Evolutionary conservation across 2,329 filamentous ascomycete species (phyloP).

Genomic region (Arthrinium puccinioides): DNA sequence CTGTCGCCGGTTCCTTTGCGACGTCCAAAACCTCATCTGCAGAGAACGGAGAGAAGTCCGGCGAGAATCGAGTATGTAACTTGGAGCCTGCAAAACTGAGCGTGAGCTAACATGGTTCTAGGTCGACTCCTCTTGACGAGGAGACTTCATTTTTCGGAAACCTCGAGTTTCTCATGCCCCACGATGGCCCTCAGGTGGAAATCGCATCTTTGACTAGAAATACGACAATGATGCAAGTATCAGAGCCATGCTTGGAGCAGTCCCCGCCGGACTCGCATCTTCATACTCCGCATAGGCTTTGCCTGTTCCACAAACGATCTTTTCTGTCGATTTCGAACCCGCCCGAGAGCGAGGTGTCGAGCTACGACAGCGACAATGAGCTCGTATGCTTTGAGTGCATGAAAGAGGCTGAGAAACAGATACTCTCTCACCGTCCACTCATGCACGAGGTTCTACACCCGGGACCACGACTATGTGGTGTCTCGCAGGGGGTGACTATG

Average conservation of each 20-base stretch:
- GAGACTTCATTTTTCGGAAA: conserved; percentile 13
- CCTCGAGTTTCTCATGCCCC: conserved; percentile 16
- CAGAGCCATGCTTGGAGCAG: conserved; percentile 2
- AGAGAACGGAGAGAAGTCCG: no score
- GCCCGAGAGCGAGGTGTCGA: neutral
- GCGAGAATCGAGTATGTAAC: neutral
- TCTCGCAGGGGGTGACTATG: conserved; percentile 7
- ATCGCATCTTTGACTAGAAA: conserved; percentile 16
- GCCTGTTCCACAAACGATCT: conserved; percentile 2
- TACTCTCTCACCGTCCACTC: neutral
- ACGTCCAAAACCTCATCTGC: no score
- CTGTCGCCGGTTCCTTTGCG: no score
- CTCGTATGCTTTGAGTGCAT: neutral
- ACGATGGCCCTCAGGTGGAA: conserved; percentile 4
- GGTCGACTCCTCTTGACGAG: neutral
- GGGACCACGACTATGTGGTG: conserved; percentile 2
- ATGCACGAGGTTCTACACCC: conserved; percentile 1
- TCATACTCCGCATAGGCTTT: neutral
- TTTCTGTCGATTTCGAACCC: conserved; percentile 1
- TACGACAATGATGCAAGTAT: conserved; percentile 17
- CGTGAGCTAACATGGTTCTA: neutral
- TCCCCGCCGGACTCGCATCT: conserved; percentile 2
- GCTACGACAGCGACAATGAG: neutral
- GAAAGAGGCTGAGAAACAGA: neutral
- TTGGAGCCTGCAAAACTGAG: neutral